phyloP scores from a whole-genome alignment of 371 early-diverging fungal genomes.

The Syncephalastrum monosporum region DNA sequence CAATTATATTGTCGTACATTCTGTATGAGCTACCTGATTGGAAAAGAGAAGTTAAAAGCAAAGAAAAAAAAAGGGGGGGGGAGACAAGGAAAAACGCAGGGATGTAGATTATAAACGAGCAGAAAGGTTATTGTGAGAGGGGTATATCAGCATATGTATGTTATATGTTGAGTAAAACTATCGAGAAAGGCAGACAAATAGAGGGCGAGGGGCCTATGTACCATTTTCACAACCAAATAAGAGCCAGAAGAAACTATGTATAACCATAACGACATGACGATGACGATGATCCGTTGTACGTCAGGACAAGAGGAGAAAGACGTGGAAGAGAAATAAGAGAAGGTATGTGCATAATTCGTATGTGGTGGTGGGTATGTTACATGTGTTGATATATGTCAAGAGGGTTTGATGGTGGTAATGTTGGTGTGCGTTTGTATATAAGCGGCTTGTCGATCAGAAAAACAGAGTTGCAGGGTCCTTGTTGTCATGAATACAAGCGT shows the following conservation, averaged over 20 bases:
- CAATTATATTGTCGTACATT: too few species aligned
- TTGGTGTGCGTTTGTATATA: neutral
- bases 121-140: neutral
- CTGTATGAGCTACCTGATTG: neutral
- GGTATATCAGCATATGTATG: too few species aligned
- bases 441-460: neutral
- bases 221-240: too few species aligned
- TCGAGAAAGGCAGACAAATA: neutral
- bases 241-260: neutral
- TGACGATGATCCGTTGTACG: constrained; percentile 11
- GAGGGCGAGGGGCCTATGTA: too few species aligned
- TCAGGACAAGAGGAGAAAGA: constrained; percentile 2
- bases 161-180: too few species aligned
- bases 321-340: neutral
- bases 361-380: too few species aligned
- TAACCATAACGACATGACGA: constrained; percentile 2
- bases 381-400: too few species aligned
- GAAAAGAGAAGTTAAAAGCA: neutral
- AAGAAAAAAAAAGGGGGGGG: constrained; percentile 5
- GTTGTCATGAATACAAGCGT: constrained; percentile 7
- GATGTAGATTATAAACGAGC: constrained; percentile 2
- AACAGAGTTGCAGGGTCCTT: neutral
- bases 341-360: constrained; percentile 2
- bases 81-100: neutral
- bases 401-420: neutral